Evolutionary conservation across 2,329 filamentous ascomycete genomes (phyloP).

Genomic region (Chalaropsis thielavioides): DNA sequence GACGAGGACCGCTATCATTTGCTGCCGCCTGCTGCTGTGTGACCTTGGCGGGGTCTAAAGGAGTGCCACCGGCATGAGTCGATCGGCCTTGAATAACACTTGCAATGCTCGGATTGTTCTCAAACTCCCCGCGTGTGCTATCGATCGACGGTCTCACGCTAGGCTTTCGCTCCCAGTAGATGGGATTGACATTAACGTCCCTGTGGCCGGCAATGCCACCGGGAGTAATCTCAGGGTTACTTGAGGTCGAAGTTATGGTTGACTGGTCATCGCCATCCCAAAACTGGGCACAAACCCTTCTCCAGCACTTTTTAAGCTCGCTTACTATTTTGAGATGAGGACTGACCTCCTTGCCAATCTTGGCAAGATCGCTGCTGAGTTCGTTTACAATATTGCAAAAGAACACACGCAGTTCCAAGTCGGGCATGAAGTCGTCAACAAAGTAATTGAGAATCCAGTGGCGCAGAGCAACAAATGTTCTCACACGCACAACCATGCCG

Average conservation of each 20-base stretch:
- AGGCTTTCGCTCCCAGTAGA: neutral
- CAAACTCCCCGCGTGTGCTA: slow-evolving; percentile 9
- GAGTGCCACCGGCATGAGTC: slow-evolving; percentile 2
- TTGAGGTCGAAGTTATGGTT: slow-evolving; percentile 31
- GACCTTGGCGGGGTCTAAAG: neutral
- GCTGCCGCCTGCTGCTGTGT: neutral
- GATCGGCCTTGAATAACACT: slow-evolving; percentile 7
- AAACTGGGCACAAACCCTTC: slow-evolving; percentile 73
- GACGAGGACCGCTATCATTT: neutral
- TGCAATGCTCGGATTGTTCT: neutral
- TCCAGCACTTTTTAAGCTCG: slow-evolving; percentile 96
- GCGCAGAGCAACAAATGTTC: slow-evolving; percentile 85
- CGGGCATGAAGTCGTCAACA: slow-evolving; percentile 75
- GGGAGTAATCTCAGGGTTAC: slow-evolving; percentile 53
- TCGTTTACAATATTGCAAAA: slow-evolving; percentile 74
- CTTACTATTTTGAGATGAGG: slow-evolving; percentile 66
- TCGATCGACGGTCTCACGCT: slow-evolving; percentile 5
- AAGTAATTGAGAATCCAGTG: slow-evolving; percentile 99
- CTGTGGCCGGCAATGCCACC: slow-evolving; percentile 56
- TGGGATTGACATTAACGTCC: slow-evolving; percentile 28
- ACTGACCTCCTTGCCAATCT: slow-evolving; percentile 53
- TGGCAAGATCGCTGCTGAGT: slow-evolving; percentile 39
- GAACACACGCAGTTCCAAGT: slow-evolving; percentile 55
- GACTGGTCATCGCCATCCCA: slow-evolving; percentile 67
- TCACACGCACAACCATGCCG: slow-evolving; percentile 85